Conservation (phyloP, 495 filamentous ascomycete species). For the Aspergillus kassunensis region DNA sequence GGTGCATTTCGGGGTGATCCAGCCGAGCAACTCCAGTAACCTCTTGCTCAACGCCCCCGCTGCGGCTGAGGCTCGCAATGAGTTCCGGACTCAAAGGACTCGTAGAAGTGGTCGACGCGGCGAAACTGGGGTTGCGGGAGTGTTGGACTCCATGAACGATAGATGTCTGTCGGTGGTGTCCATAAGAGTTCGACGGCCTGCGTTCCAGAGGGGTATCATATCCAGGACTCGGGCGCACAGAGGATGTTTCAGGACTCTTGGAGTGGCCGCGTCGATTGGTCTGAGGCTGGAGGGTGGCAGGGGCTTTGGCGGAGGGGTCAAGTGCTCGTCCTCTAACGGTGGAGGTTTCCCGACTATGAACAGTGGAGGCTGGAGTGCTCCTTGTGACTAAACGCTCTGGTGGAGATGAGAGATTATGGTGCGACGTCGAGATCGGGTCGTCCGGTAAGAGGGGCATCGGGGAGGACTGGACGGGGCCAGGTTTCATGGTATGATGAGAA, state of each 20-base stretch:
- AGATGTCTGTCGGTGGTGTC: conserved; percentile 88
- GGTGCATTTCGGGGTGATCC: conserved; percentile 32
- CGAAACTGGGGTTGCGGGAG: conserved; percentile 79
- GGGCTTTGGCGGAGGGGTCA: conserved; percentile 35
- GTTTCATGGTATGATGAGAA: conserved; percentile 37
- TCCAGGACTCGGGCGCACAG: conserved; percentile 37
- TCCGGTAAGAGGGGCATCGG: conserved; percentile 45
- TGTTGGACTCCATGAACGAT: conserved; percentile 94
- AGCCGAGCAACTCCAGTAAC: conserved; percentile 18
- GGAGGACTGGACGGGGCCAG: conserved; percentile 40
- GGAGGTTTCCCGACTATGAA: conserved; percentile 46
- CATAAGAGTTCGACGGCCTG: conserved; percentile 66
- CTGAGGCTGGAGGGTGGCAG: conserved; percentile 42
- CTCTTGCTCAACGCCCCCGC: conserved; percentile 26
- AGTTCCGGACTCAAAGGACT: conserved; percentile 83
- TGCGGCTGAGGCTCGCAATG: conserved; percentile 61
- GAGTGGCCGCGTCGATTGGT: conserved; percentile 44
- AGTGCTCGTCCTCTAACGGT: conserved; percentile 41
- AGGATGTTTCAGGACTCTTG: conserved; percentile 46
- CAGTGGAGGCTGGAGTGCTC: conserved; percentile 48
- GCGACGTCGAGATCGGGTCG: conserved; percentile 38
- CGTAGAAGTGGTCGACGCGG: conserved; percentile 56
- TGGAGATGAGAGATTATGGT: conserved; percentile 39
- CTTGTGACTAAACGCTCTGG: conserved; percentile 39
- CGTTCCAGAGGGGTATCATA: conserved; percentile 62